Percentiles rank a stretch among this genome's conserved stretches.
These are phyloP conservation scores for Zygoascus flipseniorum DNA, from an alignment of 805 yeast genomes.

Conservation along the genomic window DNA sequence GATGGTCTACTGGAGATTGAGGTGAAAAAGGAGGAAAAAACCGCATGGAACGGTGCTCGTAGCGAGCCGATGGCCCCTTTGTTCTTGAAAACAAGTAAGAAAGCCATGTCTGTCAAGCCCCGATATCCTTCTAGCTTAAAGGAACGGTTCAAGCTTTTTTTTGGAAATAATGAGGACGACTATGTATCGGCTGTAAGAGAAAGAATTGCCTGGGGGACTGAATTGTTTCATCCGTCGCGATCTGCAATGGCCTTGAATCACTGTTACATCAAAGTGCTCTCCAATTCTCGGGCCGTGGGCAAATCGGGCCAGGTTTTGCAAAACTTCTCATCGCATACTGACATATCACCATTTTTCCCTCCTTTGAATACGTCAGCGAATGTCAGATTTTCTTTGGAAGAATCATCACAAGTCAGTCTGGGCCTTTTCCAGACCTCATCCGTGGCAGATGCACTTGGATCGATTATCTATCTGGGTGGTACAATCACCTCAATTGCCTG, in stretches of 20 bases:
- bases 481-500: conserved; percentile 46
- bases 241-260: conserved; percentile 1
- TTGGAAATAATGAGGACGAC: conserved; percentile 42
- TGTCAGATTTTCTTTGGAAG: background rate
- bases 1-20: conserved; percentile 1
- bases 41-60: background rate
- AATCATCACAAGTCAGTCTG: background rate
- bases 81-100: background rate
- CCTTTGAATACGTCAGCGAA: background rate
- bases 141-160: conserved; percentile 37
- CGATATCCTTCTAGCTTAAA: conserved; percentile 21
- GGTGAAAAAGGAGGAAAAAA: background rate
- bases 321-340: background rate
- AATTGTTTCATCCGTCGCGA: conserved; percentile 35
- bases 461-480: conserved; percentile 43
- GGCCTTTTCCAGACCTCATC: background rate
- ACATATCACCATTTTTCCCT: background rate
- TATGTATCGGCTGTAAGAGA: conserved; percentile 36
- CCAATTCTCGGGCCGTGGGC: background rate
- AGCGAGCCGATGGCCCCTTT: background rate
- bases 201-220: conserved; percentile 43
- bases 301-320: background rate
- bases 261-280: background rate
- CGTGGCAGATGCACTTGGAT: conserved; percentile 19
- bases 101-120: conserved; percentile 2